Conservation (phyloP, 2,329 filamentous ascomycete species). For the Stromatinia cepivora region DNA sequence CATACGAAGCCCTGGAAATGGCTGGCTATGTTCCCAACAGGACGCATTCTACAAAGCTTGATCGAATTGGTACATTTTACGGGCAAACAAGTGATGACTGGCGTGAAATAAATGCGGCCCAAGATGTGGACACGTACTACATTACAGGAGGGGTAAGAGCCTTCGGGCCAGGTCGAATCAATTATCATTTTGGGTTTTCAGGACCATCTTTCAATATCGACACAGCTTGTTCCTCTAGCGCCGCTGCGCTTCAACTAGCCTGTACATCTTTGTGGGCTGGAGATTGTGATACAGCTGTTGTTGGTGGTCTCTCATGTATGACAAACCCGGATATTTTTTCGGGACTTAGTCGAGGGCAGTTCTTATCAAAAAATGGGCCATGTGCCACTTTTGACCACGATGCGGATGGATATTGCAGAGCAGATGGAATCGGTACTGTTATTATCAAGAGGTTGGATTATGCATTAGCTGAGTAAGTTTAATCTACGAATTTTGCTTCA, state of each 20-base stretch:
- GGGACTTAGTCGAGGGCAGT: constrained; percentile 39
- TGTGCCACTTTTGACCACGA: constrained; percentile 52
- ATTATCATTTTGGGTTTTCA: constrained; percentile 47
- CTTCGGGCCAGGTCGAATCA: constrained; percentile 42
- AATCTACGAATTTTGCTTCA: neutral
- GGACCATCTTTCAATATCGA: constrained; percentile 46
- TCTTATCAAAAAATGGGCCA: constrained; percentile 43
- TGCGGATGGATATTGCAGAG: constrained; percentile 57
- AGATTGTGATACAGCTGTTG: constrained; percentile 40
- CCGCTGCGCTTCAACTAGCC: constrained; percentile 42
- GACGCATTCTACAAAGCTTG: constrained; percentile 46
- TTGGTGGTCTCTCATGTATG: constrained; percentile 39
- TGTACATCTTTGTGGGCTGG: constrained; percentile 37
- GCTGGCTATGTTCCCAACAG: constrained; percentile 63
- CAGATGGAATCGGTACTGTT: constrained; percentile 51
- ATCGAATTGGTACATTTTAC: constrained; percentile 41
- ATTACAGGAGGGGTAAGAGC: constrained; percentile 40
- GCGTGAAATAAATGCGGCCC: constrained; percentile 39
- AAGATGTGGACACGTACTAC: constrained; percentile 40
- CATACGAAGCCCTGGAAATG: constrained; percentile 81
- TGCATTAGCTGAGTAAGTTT: constrained; percentile 43
- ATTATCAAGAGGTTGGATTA: constrained; percentile 52
- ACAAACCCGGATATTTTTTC: constrained; percentile 40
- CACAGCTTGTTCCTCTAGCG: constrained; percentile 46
- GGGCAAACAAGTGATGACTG: constrained; percentile 41